Conservation (phyloP, 345 rosid genomes). For the Murraya koenigii region DNA sequence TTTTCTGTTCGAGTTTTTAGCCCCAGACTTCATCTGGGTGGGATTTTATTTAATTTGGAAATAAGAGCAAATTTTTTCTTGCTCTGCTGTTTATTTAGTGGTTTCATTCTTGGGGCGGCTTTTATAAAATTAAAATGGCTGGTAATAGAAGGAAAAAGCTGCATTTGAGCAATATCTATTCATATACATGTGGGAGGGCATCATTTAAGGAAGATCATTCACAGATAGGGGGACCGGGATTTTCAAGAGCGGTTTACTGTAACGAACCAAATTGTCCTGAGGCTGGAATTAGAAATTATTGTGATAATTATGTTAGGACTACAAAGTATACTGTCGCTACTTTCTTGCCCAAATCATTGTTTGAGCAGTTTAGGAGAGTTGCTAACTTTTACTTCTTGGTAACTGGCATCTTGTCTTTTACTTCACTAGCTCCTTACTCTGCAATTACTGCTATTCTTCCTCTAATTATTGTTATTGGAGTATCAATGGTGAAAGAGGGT, state of each 20-base stretch:
- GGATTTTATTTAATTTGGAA: background rate
- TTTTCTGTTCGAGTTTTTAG: conserved; percentile 13
- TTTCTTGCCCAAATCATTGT: conserved; percentile 89
- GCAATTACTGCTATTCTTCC: conserved; percentile 73
- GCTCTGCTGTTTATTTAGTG: background rate
- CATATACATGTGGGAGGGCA: conserved; percentile 55
- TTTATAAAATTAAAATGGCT: conserved; percentile 33
- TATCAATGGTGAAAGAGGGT: conserved; percentile 86
- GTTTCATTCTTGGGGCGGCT: background rate
- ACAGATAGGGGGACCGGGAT: conserved; percentile 81
- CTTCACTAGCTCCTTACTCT: conserved; percentile 68
- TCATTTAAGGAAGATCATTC: conserved; percentile 67
- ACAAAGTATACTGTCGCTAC: conserved; percentile 75
- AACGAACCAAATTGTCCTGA: conserved; percentile 72
- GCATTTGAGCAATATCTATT: conserved; percentile 68
- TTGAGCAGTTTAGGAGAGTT: conserved; percentile 95
- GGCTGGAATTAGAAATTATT: conserved; percentile 49
- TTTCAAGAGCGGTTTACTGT: conserved; percentile 74
- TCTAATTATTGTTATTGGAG: conserved; percentile 69
- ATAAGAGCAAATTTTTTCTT: background rate
- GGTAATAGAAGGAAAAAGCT: conserved; percentile 53
- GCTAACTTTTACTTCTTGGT: conserved; percentile 89
- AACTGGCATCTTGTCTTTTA: conserved; percentile 68
- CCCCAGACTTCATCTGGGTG: conserved; percentile 21
- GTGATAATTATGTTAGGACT: conserved; percentile 61